Conservation (phyloP, 805 yeast species). For the Barnettozyma siamensis region DNA sequence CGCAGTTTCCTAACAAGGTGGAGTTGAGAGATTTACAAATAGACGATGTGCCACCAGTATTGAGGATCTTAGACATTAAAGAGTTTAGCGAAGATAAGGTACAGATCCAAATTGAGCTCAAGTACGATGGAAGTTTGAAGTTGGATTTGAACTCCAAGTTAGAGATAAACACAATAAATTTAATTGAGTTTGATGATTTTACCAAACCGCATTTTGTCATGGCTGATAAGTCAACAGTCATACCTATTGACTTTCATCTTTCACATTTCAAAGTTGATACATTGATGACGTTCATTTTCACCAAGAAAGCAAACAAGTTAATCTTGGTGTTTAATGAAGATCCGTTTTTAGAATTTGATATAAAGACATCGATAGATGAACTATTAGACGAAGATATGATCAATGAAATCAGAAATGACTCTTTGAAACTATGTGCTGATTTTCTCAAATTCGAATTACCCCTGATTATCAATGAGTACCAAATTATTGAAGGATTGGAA, state of each 20-base stretch:
- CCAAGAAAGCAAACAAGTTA: conserved; percentile 15
- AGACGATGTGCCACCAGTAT: conserved; percentile 16
- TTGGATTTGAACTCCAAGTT: conserved; percentile 16
- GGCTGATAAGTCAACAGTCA: conserved; percentile 19
- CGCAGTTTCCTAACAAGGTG: conserved; percentile 20
- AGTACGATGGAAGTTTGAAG: conserved; percentile 19
- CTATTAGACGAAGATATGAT: conserved; percentile 22
- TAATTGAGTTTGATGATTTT: conserved; percentile 22
- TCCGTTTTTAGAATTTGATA: conserved; percentile 19
- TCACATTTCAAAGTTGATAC: conserved; percentile 17
- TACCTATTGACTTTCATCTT: conserved; percentile 24
- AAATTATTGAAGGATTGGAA: conserved; percentile 12
- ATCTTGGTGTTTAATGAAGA: conserved; percentile 24
- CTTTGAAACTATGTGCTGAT: conserved; percentile 15
- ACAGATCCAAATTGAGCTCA: conserved; percentile 22
- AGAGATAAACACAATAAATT: conserved; percentile 21
- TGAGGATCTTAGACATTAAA: conserved; percentile 20
- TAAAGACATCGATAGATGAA: conserved; percentile 24
- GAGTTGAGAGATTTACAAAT: conserved; percentile 13
- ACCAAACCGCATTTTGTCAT: conserved; percentile 23
- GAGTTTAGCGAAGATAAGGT: conserved; percentile 16
- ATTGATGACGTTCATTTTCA: conserved; percentile 19
- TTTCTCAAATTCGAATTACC: conserved; percentile 23
- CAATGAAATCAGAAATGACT: conserved; percentile 17
- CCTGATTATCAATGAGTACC: conserved; percentile 12